phyloP scores from a whole-genome alignment of 192 early-diverging fungal genomes.

The Dispira simplex region DNA sequence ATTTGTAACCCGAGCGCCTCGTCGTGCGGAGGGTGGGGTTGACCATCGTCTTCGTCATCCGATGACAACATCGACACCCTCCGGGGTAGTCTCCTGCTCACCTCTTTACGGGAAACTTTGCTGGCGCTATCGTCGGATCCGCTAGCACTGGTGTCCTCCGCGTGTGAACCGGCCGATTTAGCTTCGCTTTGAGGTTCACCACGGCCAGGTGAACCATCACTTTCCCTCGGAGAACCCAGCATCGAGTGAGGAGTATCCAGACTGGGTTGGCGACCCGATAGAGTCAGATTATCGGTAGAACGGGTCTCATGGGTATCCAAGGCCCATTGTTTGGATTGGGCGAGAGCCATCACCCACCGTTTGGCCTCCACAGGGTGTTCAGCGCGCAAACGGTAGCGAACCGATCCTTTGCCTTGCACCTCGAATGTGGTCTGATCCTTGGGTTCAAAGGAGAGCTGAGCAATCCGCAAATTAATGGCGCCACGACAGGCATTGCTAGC shows the following conservation, averaged over 20 bases:
- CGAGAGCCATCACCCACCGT: constrained; percentile 66
- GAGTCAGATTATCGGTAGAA: not conserved
- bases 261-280: not conserved
- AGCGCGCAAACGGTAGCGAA: constrained; percentile 55
- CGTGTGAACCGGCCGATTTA: constrained; percentile 2
- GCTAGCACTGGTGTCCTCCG: not conserved
- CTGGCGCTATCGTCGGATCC: not conserved
- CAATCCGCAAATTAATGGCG: constrained; percentile 57
- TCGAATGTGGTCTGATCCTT: constrained; percentile 61
- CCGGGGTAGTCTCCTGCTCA: not conserved
- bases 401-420: constrained; percentile 58
- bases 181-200: not conserved
- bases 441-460: constrained; percentile 42
- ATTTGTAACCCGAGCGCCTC: constrained; percentile 27
- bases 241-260: not conserved
- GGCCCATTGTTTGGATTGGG: constrained; percentile 60
- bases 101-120: not conserved
- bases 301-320: constrained; percentile 19
- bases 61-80: constrained; percentile 17
- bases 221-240: not conserved
- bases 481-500: constrained; percentile 63
- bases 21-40: constrained; percentile 25
- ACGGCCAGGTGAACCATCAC: not conserved
- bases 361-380: constrained; percentile 51
- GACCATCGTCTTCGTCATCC: constrained; percentile 24